Percentiles rank a stretch among this genome's conserved stretches.
Conservation (phyloP, 352 stramenopile species). For the Phytopythium chamaehyphon region DNA sequence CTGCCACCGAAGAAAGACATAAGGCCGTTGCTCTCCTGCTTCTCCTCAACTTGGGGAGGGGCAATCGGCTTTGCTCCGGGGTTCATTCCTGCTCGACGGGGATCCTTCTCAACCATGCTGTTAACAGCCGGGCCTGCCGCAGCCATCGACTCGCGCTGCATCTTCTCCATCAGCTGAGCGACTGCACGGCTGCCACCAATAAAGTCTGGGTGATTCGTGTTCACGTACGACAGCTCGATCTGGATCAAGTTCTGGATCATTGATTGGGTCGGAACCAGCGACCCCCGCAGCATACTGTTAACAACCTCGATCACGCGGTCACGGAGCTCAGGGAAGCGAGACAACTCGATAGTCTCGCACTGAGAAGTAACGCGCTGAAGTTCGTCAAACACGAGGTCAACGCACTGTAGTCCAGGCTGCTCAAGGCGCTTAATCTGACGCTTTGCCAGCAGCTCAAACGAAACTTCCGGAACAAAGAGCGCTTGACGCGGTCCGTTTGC, state of each 20-base stretch:
- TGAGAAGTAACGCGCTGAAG: slow-evolving; percentile 94
- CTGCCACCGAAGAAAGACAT: slow-evolving; percentile 76
- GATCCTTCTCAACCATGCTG: slow-evolving; percentile 45
- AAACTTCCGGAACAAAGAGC: slow-evolving; percentile 98
- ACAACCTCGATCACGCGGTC: slow-evolving; percentile 96
- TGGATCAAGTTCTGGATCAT: slow-evolving; percentile 99
- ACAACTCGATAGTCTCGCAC: slow-evolving; percentile 95
- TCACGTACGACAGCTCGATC: slow-evolving; percentile 99
- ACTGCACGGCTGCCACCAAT: slow-evolving; percentile 96
- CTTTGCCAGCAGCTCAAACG: slow-evolving; percentile 97
- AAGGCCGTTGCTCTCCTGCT: slow-evolving; percentile 53
- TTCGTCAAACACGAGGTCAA: slow-evolving; percentile 99
- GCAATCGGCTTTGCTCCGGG: slow-evolving; percentile 1
- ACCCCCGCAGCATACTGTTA: slow-evolving; percentile 82
- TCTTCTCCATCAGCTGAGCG: slow-evolving; percentile 94
- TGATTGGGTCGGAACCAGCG: slow-evolving; percentile 68
- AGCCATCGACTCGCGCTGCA: slow-evolving; percentile 83
- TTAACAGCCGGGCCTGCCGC: slow-evolving; percentile 26
- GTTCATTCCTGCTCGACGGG: slow-evolving; percentile 25
- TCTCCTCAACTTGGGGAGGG: slow-evolving; percentile 27
- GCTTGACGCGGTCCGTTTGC: slow-evolving; percentile 96
- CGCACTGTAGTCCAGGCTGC: slow-evolving; percentile 94
- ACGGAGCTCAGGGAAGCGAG: slow-evolving; percentile 92
- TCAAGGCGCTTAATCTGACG: slow-evolving; percentile 97
- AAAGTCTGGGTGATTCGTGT: slow-evolving; percentile 99